These are phyloP conservation scores for Craterostigma plantagineum DNA, from an alignment of 257 asterid species.

Conservation along the genomic window DNA sequence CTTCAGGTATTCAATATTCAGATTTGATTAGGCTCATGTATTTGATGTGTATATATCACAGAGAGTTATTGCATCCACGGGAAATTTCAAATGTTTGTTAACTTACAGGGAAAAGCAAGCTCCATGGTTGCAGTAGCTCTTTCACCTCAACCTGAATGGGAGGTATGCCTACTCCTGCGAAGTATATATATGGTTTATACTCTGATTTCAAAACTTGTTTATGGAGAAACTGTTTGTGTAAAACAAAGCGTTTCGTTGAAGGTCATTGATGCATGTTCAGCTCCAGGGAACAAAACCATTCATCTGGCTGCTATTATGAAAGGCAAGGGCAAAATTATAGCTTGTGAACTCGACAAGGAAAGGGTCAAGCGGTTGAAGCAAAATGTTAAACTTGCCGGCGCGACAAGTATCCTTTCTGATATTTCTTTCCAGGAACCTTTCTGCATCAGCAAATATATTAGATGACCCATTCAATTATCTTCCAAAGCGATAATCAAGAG, in stretches of 20 bases:
- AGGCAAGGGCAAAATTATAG: constrained; percentile 64
- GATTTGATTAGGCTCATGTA: neutral
- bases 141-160: constrained; percentile 75
- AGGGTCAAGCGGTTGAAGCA: constrained; percentile 47
- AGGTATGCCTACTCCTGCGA: constrained; percentile 25
- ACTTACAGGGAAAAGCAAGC: constrained; percentile 74
- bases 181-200: no score
- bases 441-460: no score
- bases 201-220: constrained; percentile 2
- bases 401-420: constrained; percentile 55
- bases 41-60: no score
- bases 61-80: no score
- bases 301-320: constrained; percentile 88
- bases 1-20: constrained; percentile 43
- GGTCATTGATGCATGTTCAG: constrained; percentile 95
- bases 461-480: no score
- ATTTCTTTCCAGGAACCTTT: no score
- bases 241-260: constrained; percentile 18
- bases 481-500: no score
- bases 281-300: constrained; percentile 92
- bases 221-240: constrained; percentile 7
- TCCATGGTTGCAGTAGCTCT: constrained; percentile 85
- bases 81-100: neutral
- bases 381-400: constrained; percentile 57
- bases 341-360: constrained; percentile 74